These are phyloP conservation scores for Uronychia binucleata DNA, from an alignment of 73 alveolate species.

Conservation along the genomic window DNA sequence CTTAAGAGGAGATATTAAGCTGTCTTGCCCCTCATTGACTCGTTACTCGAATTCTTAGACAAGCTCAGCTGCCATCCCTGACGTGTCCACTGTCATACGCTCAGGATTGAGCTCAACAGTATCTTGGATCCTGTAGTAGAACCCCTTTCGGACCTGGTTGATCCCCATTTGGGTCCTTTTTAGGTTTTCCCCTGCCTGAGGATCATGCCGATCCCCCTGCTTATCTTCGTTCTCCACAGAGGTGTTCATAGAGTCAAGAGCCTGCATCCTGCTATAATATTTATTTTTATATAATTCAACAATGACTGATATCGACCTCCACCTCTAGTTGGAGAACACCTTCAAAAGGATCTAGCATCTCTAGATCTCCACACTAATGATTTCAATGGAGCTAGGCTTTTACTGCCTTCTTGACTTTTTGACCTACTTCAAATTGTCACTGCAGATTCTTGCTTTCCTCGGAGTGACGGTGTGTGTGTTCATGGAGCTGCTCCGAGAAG, in stretches of 20 bases:
- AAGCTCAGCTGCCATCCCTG: background rate
- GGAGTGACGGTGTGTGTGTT: too few species aligned
- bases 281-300: too few species aligned
- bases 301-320: background rate
- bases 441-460: too few species aligned
- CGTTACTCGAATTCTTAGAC: background rate
- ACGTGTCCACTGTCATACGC: background rate
- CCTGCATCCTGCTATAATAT: background rate
- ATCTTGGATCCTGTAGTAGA: background rate
- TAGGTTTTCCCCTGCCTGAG: background rate
- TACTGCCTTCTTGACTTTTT: too few species aligned
- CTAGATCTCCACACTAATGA: background rate
- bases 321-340: background rate
- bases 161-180: background rate
- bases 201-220: background rate
- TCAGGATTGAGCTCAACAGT: background rate
- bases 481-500: too few species aligned
- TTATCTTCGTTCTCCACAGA: background rate
- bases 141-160: background rate
- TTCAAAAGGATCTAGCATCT: background rate
- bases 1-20: background rate
- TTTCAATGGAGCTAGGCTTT: background rate
- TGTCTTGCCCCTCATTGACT: background rate
- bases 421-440: too few species aligned
- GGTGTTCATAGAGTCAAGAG: background rate